Evolutionary conservation across 805 yeast genomes (phyloP).

Genomic region (Sugiyamaella floridensis): DNA sequence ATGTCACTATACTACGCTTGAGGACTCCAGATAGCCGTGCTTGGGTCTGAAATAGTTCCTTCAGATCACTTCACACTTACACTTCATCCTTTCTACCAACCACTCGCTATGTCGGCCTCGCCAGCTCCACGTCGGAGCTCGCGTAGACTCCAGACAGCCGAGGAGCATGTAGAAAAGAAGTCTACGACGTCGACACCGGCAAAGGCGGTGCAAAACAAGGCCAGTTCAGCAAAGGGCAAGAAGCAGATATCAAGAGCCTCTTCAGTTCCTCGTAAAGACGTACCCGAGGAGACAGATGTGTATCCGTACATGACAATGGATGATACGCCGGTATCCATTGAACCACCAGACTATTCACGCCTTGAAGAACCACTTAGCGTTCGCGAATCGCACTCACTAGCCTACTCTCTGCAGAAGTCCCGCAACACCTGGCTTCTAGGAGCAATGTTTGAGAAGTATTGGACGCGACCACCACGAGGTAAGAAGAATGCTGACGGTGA

Average conservation of each 20-base stretch:
- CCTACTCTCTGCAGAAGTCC: conserved; percentile 56
- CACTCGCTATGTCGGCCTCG: neutral
- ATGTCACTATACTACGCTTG: neutral
- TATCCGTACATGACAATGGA: conserved; percentile 59
- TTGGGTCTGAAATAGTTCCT: neutral
- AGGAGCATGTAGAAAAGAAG: neutral
- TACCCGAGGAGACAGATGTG: neutral
- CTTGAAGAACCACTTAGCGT: conserved; percentile 61
- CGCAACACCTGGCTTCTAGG: conserved; percentile 60
- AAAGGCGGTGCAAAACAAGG: neutral
- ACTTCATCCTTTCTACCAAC: neutral
- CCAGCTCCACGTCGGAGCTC: conserved; percentile 5
- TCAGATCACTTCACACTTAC: neutral
- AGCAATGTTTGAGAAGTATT: conserved; percentile 66
- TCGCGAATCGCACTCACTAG: conserved; percentile 52
- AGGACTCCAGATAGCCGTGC: neutral
- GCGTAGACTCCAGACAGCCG: neutral
- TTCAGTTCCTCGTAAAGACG: neutral
- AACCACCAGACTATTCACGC: conserved; percentile 55
- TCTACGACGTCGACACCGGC: neutral
- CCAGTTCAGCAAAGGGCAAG: neutral
- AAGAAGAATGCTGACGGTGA: conserved; percentile 40
- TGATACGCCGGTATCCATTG: conserved; percentile 60
- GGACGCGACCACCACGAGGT: conserved; percentile 66
- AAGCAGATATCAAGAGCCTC: neutral